Evolutionary conservation across 768 basidiomycete species (phyloP), one percentile per base, ranked within the genome.

Genomic region (Cystobasidium onofrii): DNA sequence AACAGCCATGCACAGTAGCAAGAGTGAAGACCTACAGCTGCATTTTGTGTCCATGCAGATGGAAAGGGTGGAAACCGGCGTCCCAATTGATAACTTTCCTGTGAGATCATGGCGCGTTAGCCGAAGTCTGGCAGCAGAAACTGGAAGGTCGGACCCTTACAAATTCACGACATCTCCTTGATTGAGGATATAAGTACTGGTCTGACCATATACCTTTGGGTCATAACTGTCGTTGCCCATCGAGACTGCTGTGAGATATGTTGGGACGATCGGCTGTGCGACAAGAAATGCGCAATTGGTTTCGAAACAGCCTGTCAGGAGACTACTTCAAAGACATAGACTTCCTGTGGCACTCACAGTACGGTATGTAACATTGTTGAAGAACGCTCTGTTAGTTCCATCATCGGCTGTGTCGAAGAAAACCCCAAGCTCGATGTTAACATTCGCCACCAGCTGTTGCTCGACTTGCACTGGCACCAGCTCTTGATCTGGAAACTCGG

Each of bases 11-110:
- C 39, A 39, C 39, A 39, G 39, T 15, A 39, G 39, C 39, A 15
- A 15, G 15, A 6, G 15, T 39, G 7, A 39, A 39, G 7, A 50
- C 46, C 20, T 20, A 50, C 75, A 98, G 85, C 83, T 90, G 88
- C 82, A 88, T 86, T 78, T 88, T 88, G 83, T 95, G 91, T 0
- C 93, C 73, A 60, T 70, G 74, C 1, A 82, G 88, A 78, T 76
- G 91, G 89, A 92, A 93, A 63, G 92, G 92, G 81, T 93, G 92
- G 76, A 88, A 87, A 10, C 88, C 89, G 1, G 75, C 79, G 65
- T 82, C 81, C 65, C 80, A 81, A 76, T 82, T 84, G 75, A 80
- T 80, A 23, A 84, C 80, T 1, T 90, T 86, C 52, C 95, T 67
- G 50, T 15, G 20, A 43, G 3, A 46, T 43, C 9, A 9, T 7